Base-by-base conservation (phyloP, 2,329 filamentous ascomycete species). In the Ustulina deusta region DNA sequence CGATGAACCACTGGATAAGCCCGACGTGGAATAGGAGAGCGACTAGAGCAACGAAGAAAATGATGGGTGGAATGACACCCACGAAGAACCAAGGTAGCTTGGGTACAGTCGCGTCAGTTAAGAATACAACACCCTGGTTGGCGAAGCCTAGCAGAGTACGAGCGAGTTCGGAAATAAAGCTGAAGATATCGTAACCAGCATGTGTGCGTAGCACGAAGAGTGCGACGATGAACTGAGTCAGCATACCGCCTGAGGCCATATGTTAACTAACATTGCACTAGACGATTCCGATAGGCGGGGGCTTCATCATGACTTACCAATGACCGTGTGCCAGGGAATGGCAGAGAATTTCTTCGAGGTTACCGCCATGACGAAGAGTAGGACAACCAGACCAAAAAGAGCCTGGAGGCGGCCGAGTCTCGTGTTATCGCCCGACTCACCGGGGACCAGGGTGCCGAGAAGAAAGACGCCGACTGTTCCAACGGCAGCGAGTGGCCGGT, bases 1-100 rank as follows among this genome's bases (percentile, higher is more conserved):
- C 84, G 76, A 97, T 89, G 81, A 94, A 93, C 94, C 94, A 97
- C 81, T 97, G 94, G 61, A 97, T 83, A 70, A 94, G 84, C 2
- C 91, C 92, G 74, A 90, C 85, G 83, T 94, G 91, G 83, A 93
- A 97, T 49, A 97, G 81, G 15, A 97, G 87, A 80, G 97, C 92
- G 29, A 97, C 93, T n/a, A 97, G 85, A 1, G 94, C 89, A 66
- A 97, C 92, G 88, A 97, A 97, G 88, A 97, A 97, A 83, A 97
- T 93, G 81, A 97, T 97, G 74, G 94, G 90, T 0, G 94, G 93
- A n/a, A 97, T 86, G 69, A 97, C 93, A 57, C 85, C 83, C 57
- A 91, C 85, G 70, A 97, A 84, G 86, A 97, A 97, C 87, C 86
- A 93, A 3, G 75, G 72, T 0, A 84, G 75, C 2, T 79, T 40